Base-by-base conservation (phyloP, 116 monocot species). In the Papilionanthe hybrid region DNA sequence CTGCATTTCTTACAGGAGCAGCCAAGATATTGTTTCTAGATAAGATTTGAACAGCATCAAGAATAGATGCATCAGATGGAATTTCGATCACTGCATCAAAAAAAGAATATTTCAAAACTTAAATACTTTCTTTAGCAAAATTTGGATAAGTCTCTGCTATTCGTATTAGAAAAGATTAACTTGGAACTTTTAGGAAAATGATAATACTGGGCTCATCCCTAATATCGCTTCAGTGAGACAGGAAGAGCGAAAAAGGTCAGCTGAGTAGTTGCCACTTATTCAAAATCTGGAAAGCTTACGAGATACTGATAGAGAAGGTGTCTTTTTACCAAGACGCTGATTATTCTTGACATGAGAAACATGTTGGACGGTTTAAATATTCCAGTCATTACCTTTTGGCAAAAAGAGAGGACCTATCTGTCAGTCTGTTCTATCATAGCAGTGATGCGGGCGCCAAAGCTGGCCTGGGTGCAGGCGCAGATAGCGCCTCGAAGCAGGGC, bases 31-130 rank as follows among this genome's bases (percentile, higher is more conserved):
- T 90, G 77, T 94, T 84, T 42, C 87, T 84, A 58, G 98, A 89
- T 28, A 98, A 87, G 27, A 90, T 87, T 53, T 77, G 80, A 65
- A 98, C 91, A 55, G 94, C 94, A 80, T 92, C 91, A n/a, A 87
- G 73, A n/a, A 93, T 72, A 11, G 86, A 68, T 55, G 87, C 85
- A 72, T 98, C 88, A 43, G 90, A 86, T 23, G 85, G 84, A 66
- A 98, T 90, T 68, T 98, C 94, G 80, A 98, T 88, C 37, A 98
- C 98, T 98, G 86, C 42, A 86, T 18, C 56, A 49, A n/a, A 78
- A 55, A 78, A 2, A 37, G 22, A 55, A 55, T 76, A 1, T 57
- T 43, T 25, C 65, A 15, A 57, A 42, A 81, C 47, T 17, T 28
- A 74, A 81, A 23, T 45, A 43, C 57, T 68, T 2, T 13, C 13